Base-by-base conservation (phyloP, 352 stramenopile genomes). In the Peronospora destructor region DNA sequence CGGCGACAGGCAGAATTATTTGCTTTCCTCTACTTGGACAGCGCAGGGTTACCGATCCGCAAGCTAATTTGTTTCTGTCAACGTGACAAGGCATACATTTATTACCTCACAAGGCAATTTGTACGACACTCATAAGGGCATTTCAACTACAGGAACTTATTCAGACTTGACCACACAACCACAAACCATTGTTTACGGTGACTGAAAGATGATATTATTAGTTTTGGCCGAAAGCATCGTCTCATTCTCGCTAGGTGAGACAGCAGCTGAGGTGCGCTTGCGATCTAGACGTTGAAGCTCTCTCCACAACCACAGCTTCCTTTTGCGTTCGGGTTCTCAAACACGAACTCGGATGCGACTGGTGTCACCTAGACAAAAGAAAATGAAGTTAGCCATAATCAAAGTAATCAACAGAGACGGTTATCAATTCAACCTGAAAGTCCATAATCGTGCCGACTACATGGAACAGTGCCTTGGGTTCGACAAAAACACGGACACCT, bases 301-400 rank as follows among this genome's bases (percentile, higher is more conserved):
- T 99, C 97, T 33, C 97, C 97, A 67, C 97, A 99, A 6, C 97
- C 97, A 73, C 97, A 99, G 68, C 95, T 91, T 28, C 96, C 96
- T 73, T 99, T 99, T 13, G 93, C 95, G 73, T 99, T 99, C n/a
- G 97, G 97, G 77, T 99, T 99, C 36, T 97, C 92, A 68, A 99
- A 99, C 10, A 97, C 97, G 55, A 99, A 99, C 72, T 99, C 96
- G 33, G 92, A 91, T 21, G 86, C 93, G 45, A 99, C 82, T 45
- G 97, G 96, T 41, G 91, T 98, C 59, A 96, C 94, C 74, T 98
- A 47, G 6, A 38, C 10, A 23, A 50, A 45, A 40, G 4, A 21
- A 43, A 11, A 35, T 6, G 1, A n/a, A 33, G 12, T 26, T 26
- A 26, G 23, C 23, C 23, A 6, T 33, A 34, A 10, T 4, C n/a